phyloP scores from a whole-genome alignment of 495 filamentous ascomycete genomes.

The Rostrohypoxylon terebratum region DNA sequence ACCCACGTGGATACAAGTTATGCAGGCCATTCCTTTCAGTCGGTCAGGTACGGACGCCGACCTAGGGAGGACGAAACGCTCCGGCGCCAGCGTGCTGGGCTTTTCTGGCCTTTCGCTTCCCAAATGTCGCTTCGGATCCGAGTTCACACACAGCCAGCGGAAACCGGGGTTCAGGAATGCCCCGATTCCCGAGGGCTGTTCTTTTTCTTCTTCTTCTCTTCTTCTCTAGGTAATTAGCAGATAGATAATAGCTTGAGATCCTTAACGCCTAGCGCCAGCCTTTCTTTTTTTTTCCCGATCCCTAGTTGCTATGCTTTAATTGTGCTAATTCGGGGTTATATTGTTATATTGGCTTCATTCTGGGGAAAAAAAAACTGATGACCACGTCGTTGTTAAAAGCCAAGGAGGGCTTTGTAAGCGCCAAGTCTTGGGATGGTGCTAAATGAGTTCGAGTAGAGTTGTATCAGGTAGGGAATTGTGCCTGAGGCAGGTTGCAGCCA shows the following conservation, averaged over 20 bases:
- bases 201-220: not conserved
- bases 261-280: not conserved
- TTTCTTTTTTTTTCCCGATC: not conserved
- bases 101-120: not conserved
- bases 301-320: not conserved
- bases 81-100: slow-evolving; percentile 8
- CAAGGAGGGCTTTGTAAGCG: slow-evolving; percentile 1
- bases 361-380: not conserved
- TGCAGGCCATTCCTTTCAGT: slow-evolving; percentile 25
- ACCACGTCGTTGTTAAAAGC: not conserved
- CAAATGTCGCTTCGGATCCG: slow-evolving; percentile 31
- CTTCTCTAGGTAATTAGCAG: too few species aligned
- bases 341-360: not conserved
- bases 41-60: slow-evolving; percentile 40
- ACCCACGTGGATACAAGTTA: slow-evolving; percentile 36
- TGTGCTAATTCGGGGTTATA: not conserved
- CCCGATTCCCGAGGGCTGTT: slow-evolving; percentile 29
- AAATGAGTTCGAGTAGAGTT: not conserved
- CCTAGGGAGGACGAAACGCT: slow-evolving; percentile 32
- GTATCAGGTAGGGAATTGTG: not conserved
- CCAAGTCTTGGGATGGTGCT: not conserved
- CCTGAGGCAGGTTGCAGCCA: slow-evolving; percentile 1
- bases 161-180: slow-evolving; percentile 32
- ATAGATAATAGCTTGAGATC: not conserved
- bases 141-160: slow-evolving; percentile 2